Evolutionary conservation across 2,329 filamentous ascomycete species (phyloP).

Genomic region (Cadophora gregata): DNA sequence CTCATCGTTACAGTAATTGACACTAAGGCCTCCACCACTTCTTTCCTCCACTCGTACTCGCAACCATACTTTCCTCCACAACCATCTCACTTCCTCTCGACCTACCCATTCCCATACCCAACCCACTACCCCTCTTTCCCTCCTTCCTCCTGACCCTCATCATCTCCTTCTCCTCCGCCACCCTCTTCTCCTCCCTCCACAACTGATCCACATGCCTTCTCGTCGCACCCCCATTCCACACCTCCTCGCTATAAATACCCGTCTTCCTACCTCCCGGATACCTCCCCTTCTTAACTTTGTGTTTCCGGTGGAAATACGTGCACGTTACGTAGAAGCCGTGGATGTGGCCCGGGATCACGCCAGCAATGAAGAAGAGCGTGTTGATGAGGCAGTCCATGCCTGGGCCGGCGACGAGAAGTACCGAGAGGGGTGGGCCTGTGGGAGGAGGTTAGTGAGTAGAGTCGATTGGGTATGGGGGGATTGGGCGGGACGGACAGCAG

Average conservation of each 20-base stretch:
- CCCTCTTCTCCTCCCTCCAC: constrained; percentile 25
- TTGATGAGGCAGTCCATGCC: constrained; percentile 38
- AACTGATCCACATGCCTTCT: constrained; percentile 32
- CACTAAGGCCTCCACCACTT: constrained; percentile 1
- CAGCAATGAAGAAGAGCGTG: constrained; percentile 36
- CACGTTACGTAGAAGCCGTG: constrained; percentile 59
- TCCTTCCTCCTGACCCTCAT: constrained; percentile 15
- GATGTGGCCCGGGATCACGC: constrained; percentile 41
- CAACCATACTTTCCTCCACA: background rate
- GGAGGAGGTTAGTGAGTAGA: background rate
- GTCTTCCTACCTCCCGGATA: constrained; percentile 61
- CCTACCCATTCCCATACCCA: too few relatives aligned
- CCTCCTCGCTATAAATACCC: constrained; percentile 73
- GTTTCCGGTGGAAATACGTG: constrained; percentile 78
- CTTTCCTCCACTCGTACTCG: background rate
- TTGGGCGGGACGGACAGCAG: constrained; percentile 31
- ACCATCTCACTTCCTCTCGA: background rate
- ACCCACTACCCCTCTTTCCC: background rate
- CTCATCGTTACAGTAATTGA: too few relatives aligned
- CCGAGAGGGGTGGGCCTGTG: constrained; percentile 36
- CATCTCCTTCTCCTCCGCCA: constrained; percentile 17
- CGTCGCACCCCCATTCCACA: constrained; percentile 66
- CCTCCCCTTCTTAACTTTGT: constrained; percentile 57
- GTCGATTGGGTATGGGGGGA: background rate
- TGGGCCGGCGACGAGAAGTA: constrained; percentile 36